Evolutionary conservation across 2,329 filamentous ascomycete genomes (phyloP).

Genomic region (Aspergillus oerlinghausenensis): DNA sequence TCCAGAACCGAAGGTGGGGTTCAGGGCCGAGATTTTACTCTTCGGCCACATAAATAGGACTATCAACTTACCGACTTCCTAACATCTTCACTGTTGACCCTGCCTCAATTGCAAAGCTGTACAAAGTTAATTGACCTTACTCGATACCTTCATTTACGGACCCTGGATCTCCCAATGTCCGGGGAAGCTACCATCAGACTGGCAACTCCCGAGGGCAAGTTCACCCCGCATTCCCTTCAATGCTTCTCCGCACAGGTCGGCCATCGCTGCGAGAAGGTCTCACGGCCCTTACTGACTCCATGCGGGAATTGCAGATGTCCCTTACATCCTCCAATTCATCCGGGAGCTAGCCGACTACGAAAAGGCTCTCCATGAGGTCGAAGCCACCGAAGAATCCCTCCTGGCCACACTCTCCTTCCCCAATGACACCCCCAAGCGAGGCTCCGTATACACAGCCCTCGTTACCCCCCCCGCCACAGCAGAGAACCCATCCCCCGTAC

Average conservation of each 20-base stretch:
- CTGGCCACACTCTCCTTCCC: slow-evolving; percentile 74
- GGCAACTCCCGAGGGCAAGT: slow-evolving; percentile 37
- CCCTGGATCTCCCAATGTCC: slow-evolving; percentile 21
- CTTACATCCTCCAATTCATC: slow-evolving; percentile 75
- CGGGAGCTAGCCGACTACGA: slow-evolving; percentile 85
- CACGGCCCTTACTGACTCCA: slow-evolving; percentile 1
- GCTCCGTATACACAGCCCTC: slow-evolving; percentile 71
- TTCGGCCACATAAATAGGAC: neutral
- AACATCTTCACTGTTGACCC: too few relatives aligned
- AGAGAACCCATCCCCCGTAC: slow-evolving; percentile 27
- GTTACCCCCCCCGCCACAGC: slow-evolving; percentile 51
- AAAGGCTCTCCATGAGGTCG: slow-evolving; percentile 66
- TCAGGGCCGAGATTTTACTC: neutral
- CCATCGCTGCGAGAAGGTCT: neutral
- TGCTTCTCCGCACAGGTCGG: neutral
- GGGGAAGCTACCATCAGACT: slow-evolving; percentile 36
- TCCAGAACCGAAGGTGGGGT: neutral
- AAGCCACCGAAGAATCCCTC: slow-evolving; percentile 73
- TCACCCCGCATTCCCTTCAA: neutral
- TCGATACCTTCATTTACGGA: neutral
- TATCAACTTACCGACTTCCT: neutral
- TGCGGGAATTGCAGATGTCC: slow-evolving; percentile 58
- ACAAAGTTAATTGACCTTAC: neutral
- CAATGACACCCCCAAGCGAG: slow-evolving; percentile 42
- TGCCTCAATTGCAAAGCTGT: neutral